Base-by-base conservation (phyloP, 768 basidiomycete genomes). In the Rhizopogon rudus region DNA sequence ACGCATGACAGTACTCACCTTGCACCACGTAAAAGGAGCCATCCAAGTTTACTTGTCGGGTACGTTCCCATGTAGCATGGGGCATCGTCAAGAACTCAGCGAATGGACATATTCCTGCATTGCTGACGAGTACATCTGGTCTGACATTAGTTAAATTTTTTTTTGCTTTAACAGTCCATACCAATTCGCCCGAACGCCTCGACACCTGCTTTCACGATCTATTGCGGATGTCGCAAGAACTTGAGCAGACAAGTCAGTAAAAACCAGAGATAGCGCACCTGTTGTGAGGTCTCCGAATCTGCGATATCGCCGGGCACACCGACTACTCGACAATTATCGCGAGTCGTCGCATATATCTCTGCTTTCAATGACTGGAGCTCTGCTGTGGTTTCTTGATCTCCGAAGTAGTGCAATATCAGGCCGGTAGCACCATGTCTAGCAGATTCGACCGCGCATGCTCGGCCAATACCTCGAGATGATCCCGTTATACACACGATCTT, bases 71-170 rank as follows among this genome's bases (percentile, higher is more conserved):
- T 6, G 75, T 70, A 29, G 69, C 67, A 50, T 73, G 68, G 1
- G 79, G 76, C 72, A 81, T 75, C 65, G 80, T 81, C 61, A 90
- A 72, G 67, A 90, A 88, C 40, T 86, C 81, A 40, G 84, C 80
- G 68, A 91, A 90, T 2, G 88, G 87, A 65, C 88, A 91, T 57
- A 90, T 89, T 12, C 89, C 78, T 1, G 79, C 80, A 65, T 80
- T 81, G 63, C 75, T 78, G 54, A 80, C 75, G n/a, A 80, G 71
- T n/a, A 76, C 75, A 60, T 80, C 77, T 73, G 45, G 37, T 54
- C 20, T 9, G 31, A 31, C 48, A 28, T 54, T 10, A 54, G 31
- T 35, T 20, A 33, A 52, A 22, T 33, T 6, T 20, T 17, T 17
- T 22, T 2, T 51, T 53, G 12, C 1, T 50, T 53, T 45, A 12